These are phyloP conservation scores for Ehretia macrophylla DNA, from an alignment of 257 asterid species.

Conservation along the genomic window DNA sequence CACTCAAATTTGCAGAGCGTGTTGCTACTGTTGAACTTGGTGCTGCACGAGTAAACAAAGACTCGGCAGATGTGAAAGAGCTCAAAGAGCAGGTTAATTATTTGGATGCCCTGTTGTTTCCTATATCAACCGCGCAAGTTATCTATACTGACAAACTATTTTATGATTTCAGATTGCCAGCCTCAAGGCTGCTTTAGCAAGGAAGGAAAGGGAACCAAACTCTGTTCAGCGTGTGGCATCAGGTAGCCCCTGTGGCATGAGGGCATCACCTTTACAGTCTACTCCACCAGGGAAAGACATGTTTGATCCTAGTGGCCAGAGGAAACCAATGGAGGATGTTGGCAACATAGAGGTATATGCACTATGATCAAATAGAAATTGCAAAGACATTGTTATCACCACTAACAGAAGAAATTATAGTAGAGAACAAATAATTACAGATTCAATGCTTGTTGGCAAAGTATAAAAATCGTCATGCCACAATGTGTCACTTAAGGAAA, in stretches of 20 bases:
- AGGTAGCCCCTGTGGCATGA: constrained; percentile 57
- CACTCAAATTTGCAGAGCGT: constrained; percentile 97
- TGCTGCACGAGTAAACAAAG: constrained; percentile 90
- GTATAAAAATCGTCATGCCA: too few species aligned
- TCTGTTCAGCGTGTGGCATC: constrained; percentile 39
- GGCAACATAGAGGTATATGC: constrained; percentile 75
- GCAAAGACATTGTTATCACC: too few species aligned
- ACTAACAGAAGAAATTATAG: too few species aligned
- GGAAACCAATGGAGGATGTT: constrained; percentile 93
- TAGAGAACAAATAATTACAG: neutral
- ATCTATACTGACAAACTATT: neutral
- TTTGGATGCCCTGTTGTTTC: neutral
- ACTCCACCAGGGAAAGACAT: constrained; percentile 37
- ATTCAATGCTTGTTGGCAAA: neutral
- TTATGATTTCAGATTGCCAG: constrained; percentile 51
- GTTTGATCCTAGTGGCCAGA: constrained; percentile 38
- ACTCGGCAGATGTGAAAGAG: constrained; percentile 76
- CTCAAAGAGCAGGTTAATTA: constrained; percentile 74
- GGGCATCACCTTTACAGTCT: constrained; percentile 35
- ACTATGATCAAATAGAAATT: too few species aligned
- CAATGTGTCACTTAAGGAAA: too few species aligned
- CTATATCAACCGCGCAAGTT: neutral
- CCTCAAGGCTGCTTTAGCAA: constrained; percentile 82
- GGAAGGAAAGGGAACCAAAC: constrained; percentile 51
- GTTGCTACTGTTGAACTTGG: constrained; percentile 98